These are phyloP conservation scores for Otatea glauca DNA, from an alignment of 176 grass and related monocot species.

Conservation along the genomic window DNA sequence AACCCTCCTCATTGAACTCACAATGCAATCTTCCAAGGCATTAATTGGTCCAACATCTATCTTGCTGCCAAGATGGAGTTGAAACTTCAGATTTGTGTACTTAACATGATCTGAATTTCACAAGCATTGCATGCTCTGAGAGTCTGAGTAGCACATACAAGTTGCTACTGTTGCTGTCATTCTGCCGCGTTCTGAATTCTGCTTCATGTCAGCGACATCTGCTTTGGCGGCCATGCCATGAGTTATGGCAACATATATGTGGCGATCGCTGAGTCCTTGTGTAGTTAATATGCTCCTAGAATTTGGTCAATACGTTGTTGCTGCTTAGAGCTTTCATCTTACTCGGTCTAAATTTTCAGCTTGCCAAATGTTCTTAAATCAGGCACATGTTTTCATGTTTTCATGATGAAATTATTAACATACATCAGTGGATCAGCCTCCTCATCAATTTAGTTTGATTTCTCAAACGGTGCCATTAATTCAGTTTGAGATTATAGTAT, in stretches of 20 bases:
- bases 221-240: not conserved
- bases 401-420: not conserved
- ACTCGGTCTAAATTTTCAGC: not conserved
- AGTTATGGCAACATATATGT: not conserved
- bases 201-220: not conserved
- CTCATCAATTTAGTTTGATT: slow-evolving; percentile 12
- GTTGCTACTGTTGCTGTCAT: not conserved
- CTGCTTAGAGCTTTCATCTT: not conserved
- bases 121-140: not conserved
- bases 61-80: not conserved
- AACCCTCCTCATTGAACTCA: not conserved
- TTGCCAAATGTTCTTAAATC: not conserved
- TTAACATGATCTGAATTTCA: not conserved
- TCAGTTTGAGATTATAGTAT: not conserved
- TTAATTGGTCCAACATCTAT: not conserved
- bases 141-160: not conserved
- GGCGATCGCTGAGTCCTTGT: not conserved
- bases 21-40: not conserved
- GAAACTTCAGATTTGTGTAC: not conserved
- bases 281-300: not conserved
- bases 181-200: not conserved
- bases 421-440: not conserved
- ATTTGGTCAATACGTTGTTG: slow-evolving; percentile 19
- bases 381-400: not conserved
- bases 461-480: not conserved